Base-by-base conservation (phyloP, 2,329 filamentous ascomycete genomes). In the Lachnellula cervina region DNA sequence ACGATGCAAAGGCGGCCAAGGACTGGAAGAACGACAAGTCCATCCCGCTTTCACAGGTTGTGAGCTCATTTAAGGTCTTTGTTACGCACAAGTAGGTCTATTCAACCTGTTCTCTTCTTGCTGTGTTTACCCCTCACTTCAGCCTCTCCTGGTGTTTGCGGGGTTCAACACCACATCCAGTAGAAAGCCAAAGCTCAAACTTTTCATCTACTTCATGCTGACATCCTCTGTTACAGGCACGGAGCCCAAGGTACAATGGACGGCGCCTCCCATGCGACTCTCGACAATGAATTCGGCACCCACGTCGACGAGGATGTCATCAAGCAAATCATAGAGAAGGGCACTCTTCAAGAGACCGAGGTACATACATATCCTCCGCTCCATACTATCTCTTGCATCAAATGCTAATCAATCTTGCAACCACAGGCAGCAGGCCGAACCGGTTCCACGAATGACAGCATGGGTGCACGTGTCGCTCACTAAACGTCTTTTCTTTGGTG, bases 251-350 rank as follows among this genome's bases (percentile, higher is more conserved):
- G 93, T 55, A 81, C 85, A 57, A 77, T 88, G 44, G 88, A 97
- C 69, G 75, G 77, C 9, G 91, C 92, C 8, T 88, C 89, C 64
- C 89, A 95, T 63, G 74, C 78, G 44, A 79, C 79, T 47, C 79
- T 99, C 4, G 86, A 94, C 68, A 87, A 85, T 64, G 92, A 97
- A 76, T 99, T 99, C 66, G 90, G 89, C 64, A 93, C 90, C 14
- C 75, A 79, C 64, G 79, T 85, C 53, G 86, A 90, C 23, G 92
- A 97, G 7, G 88, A 93, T 0, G 86, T 88, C 57, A 87, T 97
- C 68, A 83, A 83, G 74, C 77, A 84, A 74, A 96, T 99, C 61
- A 77, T 97, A 43, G 81, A 90, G 75, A 82, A 83, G 70, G 93
- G 93, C 21, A 77, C 77, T 16, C 71, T 87, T 54, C 87, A 94